Evolutionary conservation across 805 yeast species (phyloP), one percentile per base, ranked within the genome.

Genomic region (Lachancea thermotolerans): DNA sequence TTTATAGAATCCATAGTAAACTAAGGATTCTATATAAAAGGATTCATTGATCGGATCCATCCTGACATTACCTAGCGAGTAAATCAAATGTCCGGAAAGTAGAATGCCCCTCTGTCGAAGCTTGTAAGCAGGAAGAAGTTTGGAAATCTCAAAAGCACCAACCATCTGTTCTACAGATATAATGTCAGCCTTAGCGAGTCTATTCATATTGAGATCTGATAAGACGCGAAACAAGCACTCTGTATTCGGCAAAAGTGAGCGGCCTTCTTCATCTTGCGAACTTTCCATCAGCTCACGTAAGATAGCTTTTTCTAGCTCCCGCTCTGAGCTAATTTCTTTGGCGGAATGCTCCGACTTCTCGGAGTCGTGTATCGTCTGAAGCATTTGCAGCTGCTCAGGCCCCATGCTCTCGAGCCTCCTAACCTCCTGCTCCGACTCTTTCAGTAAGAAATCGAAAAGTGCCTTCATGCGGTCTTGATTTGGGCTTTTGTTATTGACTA

Each of bases 21-120:
- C 55, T 35, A 77, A 59, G 0, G 78, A 52, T 44, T 72, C 74
- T 16, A 77, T 72, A 51, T 70, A 77, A 34, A 73, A 67, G 2
- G 72, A 68, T 54, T 76, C 81, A 52, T 74, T 75, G 15, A 75
- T 64, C 1, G 74, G 73, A 55, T 77, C 81, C 48, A 75, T 66
- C 41, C 74, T 63, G 27, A 70, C 66, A n/a, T 65, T 71, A 3
- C 67, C 65, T 3, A 65, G 48, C 1, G 61, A 45, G 46, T 76
- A 77, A 18, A 77, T 54, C 49, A 76, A 48, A 31, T 65, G 66
- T 2, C 78, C 80, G 2, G 75, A 51, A 17, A 64, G 47, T 46
- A 62, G 64, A 41, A 71, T 51, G 35, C 74, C 69, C 50, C 60
- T 49, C 32, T 56, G 56, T 50, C 72, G 54, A 43, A 51, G 28